Evolutionary conservation across 164 flowering plant species (phyloP).

Genomic region (Annona squamosa): DNA sequence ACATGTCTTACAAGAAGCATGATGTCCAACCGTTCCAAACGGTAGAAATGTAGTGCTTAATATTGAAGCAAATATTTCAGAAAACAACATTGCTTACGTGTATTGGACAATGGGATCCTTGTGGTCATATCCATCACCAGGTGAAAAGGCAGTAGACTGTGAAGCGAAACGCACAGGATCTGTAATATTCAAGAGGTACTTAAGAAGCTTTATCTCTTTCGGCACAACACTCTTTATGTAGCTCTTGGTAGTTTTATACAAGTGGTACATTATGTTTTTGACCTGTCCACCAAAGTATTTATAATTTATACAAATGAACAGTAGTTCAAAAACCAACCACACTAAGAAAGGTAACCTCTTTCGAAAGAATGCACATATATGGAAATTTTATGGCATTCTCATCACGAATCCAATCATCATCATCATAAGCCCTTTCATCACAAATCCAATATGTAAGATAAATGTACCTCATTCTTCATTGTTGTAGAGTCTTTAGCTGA

Average conservation of each 20-base stretch:
- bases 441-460: too few species aligned
- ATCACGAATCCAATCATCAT: too few species aligned
- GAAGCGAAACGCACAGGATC: constrained; percentile 98
- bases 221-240: constrained; percentile 85
- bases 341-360: not conserved
- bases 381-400: too few species aligned
- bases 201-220: constrained; percentile 86
- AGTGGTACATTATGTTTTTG: constrained; percentile 86
- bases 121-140: constrained; percentile 59
- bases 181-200: constrained; percentile 71
- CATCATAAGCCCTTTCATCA: too few species aligned
- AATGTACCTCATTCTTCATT: constrained; percentile 75
- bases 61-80: not conserved
- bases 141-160: constrained; percentile 81
- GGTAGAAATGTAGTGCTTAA: too few species aligned
- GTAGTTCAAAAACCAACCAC: not conserved
- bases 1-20: too few species aligned
- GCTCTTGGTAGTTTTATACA: constrained; percentile 79
- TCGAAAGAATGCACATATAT: too few species aligned
- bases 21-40: too few species aligned
- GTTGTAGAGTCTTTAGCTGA: constrained; percentile 75
- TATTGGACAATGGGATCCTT: constrained; percentile 59
- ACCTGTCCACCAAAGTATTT: too few species aligned
- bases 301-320: not conserved
- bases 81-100: constrained; percentile 46